A percentile compares a stretch with the other conserved stretches of the same genome.
Conservation (phyloP, 148 eudicot genomes). For the Nyssa sinensis region DNA sequence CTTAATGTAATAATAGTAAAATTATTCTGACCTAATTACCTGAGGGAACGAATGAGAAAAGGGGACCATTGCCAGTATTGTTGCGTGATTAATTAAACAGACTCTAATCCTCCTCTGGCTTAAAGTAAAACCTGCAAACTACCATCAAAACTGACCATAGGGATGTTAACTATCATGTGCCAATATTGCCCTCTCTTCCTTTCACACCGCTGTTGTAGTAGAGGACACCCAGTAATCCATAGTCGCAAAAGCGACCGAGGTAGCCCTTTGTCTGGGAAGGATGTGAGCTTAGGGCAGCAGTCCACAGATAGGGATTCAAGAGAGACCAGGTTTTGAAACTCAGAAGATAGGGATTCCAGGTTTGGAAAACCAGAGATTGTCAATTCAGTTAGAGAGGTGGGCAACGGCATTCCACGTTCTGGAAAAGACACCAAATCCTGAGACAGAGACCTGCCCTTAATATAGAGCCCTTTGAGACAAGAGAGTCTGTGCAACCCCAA, state of each 20-base stretch:
- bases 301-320: background rate
- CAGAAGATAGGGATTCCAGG: background rate
- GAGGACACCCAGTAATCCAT: background rate
- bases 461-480: background rate
- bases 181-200: conserved; percentile 5
- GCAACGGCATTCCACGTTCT: background rate
- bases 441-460: background rate
- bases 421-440: background rate
- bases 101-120: too few relatives aligned
- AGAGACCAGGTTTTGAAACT: background rate
- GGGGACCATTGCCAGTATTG: too few relatives aligned
- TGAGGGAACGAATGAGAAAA: too few relatives aligned
- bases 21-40: too few relatives aligned
- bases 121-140: too few relatives aligned
- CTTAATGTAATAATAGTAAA: too few relatives aligned
- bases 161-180: background rate
- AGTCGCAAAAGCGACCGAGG: background rate
- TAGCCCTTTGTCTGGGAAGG: too few relatives aligned
- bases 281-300: background rate
- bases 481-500: background rate
- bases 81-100: too few relatives aligned
- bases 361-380: background rate
- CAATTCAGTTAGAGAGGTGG: background rate
- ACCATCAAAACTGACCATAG: too few relatives aligned
- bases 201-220: background rate